Evolutionary conservation across 208 protist species (phyloP).

Genomic region (Crithidia mellificae): DNA sequence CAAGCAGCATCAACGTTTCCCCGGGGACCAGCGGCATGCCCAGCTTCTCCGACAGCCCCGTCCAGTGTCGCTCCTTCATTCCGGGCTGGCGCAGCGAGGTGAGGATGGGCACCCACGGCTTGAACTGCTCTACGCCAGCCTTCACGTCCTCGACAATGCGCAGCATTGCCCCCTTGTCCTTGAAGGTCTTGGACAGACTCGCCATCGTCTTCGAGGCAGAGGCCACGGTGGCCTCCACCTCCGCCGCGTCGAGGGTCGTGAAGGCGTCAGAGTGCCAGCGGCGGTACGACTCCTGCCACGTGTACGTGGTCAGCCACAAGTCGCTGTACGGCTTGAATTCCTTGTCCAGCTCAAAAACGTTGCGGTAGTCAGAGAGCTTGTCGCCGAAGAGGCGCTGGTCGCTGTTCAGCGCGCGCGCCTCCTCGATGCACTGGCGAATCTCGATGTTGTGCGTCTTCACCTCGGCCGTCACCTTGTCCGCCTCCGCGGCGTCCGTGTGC

Average conservation of each 20-base stretch:
- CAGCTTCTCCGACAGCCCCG: conserved; percentile 88
- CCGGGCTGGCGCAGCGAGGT: conserved; percentile 94
- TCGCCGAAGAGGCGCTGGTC: conserved; percentile 95
- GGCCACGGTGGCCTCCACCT: conserved; percentile 90
- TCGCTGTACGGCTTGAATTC: conserved; percentile 97
- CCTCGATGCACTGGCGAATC: conserved; percentile 92
- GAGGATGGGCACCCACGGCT: conserved; percentile 94
- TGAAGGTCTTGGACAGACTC: conserved; percentile 91
- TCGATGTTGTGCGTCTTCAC: conserved; percentile 94
- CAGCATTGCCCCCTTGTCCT: conserved; percentile 88
- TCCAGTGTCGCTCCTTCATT: conserved; percentile 97
- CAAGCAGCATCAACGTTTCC: conserved; percentile 84
- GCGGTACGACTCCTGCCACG: conserved; percentile 93
- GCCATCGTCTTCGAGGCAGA: conserved; percentile 90
- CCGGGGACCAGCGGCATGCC: conserved; percentile 88
- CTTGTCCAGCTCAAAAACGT: conserved; percentile 93
- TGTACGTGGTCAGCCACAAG: conserved; percentile 95
- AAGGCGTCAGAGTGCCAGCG: conserved; percentile 95
- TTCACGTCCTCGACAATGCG: conserved; percentile 91
- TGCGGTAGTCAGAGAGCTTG: conserved; percentile 94
- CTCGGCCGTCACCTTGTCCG: conserved; percentile 93
- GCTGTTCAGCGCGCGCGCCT: conserved; percentile 93
- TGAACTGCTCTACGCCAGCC: conserved; percentile 92
- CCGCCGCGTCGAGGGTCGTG: conserved; percentile 91
- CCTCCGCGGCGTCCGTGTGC: conserved; percentile 90